Evolutionary conservation across 75 land plant species (phyloP).

Genomic region (Pseudotsuga menziesii): DNA sequence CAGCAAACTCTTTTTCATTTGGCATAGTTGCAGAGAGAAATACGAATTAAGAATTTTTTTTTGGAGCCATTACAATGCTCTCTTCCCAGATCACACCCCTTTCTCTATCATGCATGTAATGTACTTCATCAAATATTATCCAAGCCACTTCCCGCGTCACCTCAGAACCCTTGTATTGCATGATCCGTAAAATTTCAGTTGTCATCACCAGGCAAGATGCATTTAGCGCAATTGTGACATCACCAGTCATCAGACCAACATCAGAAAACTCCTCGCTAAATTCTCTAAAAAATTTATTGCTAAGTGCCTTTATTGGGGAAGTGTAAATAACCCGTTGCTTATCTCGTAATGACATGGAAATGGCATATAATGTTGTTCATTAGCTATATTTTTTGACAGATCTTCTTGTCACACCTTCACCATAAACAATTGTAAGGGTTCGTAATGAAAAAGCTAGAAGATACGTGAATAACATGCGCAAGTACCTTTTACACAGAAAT

Average conservation of each 20-base stretch:
- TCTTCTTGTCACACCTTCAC: too few relatives aligned
- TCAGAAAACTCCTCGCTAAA: constrained; percentile 93
- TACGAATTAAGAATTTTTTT: constrained; percentile 92
- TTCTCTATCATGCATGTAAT: constrained; percentile 98
- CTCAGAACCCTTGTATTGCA: constrained; percentile 99
- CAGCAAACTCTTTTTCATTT: constrained; percentile 98
- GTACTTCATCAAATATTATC: constrained; percentile 99
- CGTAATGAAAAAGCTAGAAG: too few relatives aligned
- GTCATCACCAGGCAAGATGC: constrained; percentile 99
- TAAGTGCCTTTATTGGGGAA: constrained; percentile 98
- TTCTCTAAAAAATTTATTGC: constrained; percentile 96
- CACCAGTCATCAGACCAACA: constrained; percentile 99
- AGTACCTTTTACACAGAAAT: too few relatives aligned
- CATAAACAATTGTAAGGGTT: too few relatives aligned
- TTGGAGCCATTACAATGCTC: constrained; percentile 99
- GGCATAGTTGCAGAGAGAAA: constrained; percentile 99
- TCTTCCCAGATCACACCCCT: constrained; percentile 99
- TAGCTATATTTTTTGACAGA: too few relatives aligned
- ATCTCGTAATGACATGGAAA: constrained; percentile 89
- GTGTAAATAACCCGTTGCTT: constrained; percentile 95
- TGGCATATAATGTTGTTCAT: constrained; percentile 91
- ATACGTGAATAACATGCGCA: too few relatives aligned
- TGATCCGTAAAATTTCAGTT: constrained; percentile 97
- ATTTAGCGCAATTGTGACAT: constrained; percentile 96
- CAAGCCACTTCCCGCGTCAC: constrained; percentile 93